Evolutionary conservation across 805 yeast species (phyloP), one percentile per base, ranked within the genome.

Genomic region (Candida nitratophila): DNA sequence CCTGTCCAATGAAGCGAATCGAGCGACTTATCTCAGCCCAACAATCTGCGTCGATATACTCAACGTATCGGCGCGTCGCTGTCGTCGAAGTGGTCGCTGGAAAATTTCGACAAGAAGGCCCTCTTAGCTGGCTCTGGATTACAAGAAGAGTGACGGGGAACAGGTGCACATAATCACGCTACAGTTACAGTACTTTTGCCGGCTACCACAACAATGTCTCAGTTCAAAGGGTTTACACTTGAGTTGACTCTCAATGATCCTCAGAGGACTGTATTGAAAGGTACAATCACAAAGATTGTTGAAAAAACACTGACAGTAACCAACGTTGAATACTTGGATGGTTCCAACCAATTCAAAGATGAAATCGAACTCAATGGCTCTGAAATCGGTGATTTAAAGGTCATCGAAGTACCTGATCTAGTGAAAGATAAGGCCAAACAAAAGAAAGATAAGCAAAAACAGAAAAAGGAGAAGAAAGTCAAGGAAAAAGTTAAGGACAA

Each of bases 311-410:
- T 61, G 4, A 49, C 43, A 43, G 66, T 55, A 40, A 63, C 55
- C 47, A 60, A 55, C 60, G 67, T 60, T 20, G 63, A 50, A 48
- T 59, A 52, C 60, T 57, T 44, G 57, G 49, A 57, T 50, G 48
- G 65, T n/a, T 46, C 64, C 14, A 42, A 45, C 15, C 22, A 49
- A 6, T 42, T 39, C 37, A 43, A 40, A 12, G 19, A 15, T 32
- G 3, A 46, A 37, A 17, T 38, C n/a, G 14, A 17, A 14, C 10
- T 38, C 17, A 55, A 60, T 49, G 76, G 77, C 31, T 39, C 52
- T 12, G 63, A 63, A 14, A 77, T 81, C 38, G 58, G 66, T 4
- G 85, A 81, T 53, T 63, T 81, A 58, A 74, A 72, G 47, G 85
- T 81, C 9, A 49, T 74, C 7, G 79, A 70, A 39, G 57, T 81